Evolutionary conservation across 2,329 filamentous ascomycete genomes (phyloP).

Genomic region (Cladosporium sphaerospermum): DNA sequence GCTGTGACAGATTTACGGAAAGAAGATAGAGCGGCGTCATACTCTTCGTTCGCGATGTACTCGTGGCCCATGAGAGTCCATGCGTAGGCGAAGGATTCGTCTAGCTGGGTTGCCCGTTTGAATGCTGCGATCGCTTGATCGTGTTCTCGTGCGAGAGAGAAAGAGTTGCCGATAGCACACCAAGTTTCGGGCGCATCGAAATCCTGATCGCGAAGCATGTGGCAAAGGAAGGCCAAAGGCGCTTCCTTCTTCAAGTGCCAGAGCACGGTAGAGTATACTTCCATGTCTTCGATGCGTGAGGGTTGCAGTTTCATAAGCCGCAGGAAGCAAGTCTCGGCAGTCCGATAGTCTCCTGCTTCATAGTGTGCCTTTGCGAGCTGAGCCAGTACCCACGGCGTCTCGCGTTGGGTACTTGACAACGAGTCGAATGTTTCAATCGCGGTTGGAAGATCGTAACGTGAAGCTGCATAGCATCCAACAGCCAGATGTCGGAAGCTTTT

Average conservation of each 20-base stretch:
- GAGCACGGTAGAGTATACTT: constrained; percentile 96
- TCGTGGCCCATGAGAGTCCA: constrained; percentile 96
- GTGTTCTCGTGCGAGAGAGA: constrained; percentile 85
- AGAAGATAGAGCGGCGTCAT: constrained; percentile 82
- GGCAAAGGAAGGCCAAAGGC: constrained; percentile 83
- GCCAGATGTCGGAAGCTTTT: constrained; percentile 79
- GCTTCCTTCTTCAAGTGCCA: constrained; percentile 95
- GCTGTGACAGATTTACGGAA: constrained; percentile 82
- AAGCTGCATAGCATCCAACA: constrained; percentile 69
- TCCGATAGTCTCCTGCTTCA: constrained; percentile 77
- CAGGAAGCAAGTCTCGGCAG: constrained; percentile 81
- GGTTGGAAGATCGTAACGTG: constrained; percentile 71
- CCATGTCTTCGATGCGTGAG: constrained; percentile 86
- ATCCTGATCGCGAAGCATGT: constrained; percentile 79
- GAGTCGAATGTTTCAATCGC: constrained; percentile 68
- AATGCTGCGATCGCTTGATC: constrained; percentile 94
- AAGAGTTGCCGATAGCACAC: constrained; percentile 93
- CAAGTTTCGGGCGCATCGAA: constrained; percentile 91
- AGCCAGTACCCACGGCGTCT: constrained; percentile 88
- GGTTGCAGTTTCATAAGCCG: constrained; percentile 74
- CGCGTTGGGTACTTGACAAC: constrained; percentile 68
- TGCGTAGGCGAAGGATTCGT: constrained; percentile 87
- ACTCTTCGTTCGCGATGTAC: constrained; percentile 92
- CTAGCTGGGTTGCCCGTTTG: constrained; percentile 83
- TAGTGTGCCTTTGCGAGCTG: constrained; percentile 88